phyloP scores from a whole-genome alignment of 352 stramenopile genomes.

The Globisporangium orthogonon region DNA sequence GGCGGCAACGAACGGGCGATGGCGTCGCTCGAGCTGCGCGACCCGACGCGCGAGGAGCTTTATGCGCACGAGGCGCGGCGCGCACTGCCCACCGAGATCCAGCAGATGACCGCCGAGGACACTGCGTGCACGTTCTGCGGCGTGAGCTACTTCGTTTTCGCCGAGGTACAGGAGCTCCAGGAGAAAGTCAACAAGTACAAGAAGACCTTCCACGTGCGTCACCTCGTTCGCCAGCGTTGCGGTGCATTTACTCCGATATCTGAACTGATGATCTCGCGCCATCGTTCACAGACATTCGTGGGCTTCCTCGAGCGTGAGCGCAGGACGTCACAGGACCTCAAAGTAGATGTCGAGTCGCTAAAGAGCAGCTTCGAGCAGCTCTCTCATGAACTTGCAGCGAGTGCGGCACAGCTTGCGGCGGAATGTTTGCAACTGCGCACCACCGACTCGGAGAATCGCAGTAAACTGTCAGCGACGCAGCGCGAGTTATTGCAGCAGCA shows the following conservation, averaged over 20 bases:
- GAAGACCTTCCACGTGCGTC: conserved; percentile 48
- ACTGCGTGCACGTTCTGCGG: conserved; percentile 82
- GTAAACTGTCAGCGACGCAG: conserved; percentile 16
- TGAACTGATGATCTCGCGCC: background rate
- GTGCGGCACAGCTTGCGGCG: conserved; percentile 15
- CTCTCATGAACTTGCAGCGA: conserved; percentile 6
- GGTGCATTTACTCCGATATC: background rate
- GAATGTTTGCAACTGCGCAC: conserved; percentile 16
- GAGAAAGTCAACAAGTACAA: conserved; percentile 66
- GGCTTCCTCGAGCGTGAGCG: conserved; percentile 64
- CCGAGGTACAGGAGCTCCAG: conserved; percentile 75
- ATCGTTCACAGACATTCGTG: conserved; percentile 36
- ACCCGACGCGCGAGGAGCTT: conserved; percentile 13
- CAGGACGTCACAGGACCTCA: conserved; percentile 28
- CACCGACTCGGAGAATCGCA: conserved; percentile 7
- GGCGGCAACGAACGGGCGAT: background rate
- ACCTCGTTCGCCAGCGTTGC: background rate
- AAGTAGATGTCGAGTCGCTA: conserved; percentile 27
- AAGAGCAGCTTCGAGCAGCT: conserved; percentile 33
- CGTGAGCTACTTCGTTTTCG: conserved; percentile 85
- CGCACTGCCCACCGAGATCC: conserved; percentile 61
- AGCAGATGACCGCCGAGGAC: conserved; percentile 56
- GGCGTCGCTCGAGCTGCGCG: conserved; percentile 11
- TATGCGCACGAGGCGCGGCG: conserved; percentile 54
- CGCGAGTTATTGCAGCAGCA: conserved; percentile 15